Conservation (phyloP, 2,329 filamentous ascomycete species). For the Celoporthe dispersa region DNA sequence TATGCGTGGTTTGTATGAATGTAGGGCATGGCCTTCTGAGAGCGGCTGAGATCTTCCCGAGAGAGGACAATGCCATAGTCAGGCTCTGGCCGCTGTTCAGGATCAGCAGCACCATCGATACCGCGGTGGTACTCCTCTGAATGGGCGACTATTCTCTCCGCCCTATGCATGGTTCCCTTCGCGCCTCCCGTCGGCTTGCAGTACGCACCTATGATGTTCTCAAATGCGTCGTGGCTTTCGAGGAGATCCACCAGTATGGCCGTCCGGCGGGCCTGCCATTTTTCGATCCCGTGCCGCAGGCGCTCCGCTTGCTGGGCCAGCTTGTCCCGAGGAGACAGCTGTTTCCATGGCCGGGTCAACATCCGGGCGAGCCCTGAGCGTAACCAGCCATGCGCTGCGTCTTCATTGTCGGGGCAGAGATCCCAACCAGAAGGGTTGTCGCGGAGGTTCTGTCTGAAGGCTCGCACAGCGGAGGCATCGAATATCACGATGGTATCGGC, state of each 20-base stretch:
- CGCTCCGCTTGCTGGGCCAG: neutral
- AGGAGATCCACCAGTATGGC: neutral
- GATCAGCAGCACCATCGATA: neutral
- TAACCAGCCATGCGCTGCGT: neutral
- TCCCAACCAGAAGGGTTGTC: neutral
- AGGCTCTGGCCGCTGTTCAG: neutral
- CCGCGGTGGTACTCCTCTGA: neutral
- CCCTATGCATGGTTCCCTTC: neutral
- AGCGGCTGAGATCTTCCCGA: neutral
- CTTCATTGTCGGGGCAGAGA: neutral
- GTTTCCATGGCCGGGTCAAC: neutral
- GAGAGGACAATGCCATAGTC: neutral
- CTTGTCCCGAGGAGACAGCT: neutral
- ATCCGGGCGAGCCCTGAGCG: neutral
- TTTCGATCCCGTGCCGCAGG: rapidly evolving
- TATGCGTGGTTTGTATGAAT: neutral
- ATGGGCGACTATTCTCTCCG: neutral
- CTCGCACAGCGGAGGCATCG: neutral
- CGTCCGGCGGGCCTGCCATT: neutral
- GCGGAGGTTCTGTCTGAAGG: neutral
- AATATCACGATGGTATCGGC: neutral
- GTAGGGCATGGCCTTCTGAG: neutral
- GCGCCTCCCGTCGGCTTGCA: neutral
- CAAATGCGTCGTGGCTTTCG: neutral
- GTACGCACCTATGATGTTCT: rapidly evolving